phyloP scores from a whole-genome alignment of 805 yeast genomes.

The Babjeviella inositovora region DNA sequence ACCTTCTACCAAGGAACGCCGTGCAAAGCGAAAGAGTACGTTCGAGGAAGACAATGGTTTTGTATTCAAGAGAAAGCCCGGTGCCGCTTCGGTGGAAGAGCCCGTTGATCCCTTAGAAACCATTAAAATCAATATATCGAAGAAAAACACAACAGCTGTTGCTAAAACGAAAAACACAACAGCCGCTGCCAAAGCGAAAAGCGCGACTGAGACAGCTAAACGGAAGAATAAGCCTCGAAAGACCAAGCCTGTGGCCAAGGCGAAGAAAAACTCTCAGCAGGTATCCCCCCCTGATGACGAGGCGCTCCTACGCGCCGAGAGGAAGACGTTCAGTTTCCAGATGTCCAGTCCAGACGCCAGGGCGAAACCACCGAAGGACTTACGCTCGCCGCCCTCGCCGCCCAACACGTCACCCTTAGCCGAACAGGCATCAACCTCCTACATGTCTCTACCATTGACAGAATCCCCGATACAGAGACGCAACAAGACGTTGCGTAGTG shows the following conservation, averaged over 20 bases:
- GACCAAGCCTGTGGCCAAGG: not conserved
- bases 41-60: slow-evolving; percentile 1
- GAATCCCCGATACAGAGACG: slow-evolving; percentile 6
- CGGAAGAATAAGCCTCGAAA: not conserved
- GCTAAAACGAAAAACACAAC: too few relatives aligned
- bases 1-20: not conserved
- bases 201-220: too few relatives aligned
- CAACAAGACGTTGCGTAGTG: slow-evolving; percentile 6
- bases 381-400: slow-evolving; percentile 1
- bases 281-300: too few relatives aligned
- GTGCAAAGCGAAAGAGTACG: not conserved
- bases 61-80: slow-evolving; percentile 1
- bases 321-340: not conserved
- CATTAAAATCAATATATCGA: not conserved
- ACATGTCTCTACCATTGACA: slow-evolving; percentile 7
- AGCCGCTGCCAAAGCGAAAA: not conserved
- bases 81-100: slow-evolving; percentile 1
- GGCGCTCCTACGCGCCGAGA: not conserved
- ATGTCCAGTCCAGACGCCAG: too few relatives aligned
- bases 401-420: slow-evolving; percentile 2
- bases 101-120: slow-evolving; percentile 1
- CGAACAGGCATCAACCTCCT: slow-evolving; percentile 14
- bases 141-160: not conserved
- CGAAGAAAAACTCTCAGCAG: too few relatives aligned
- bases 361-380: not conserved